Percentiles rank a stretch among this genome's conserved stretches.
These are phyloP conservation scores for Citrus cavaleriei DNA, from an alignment of 345 rosid species.

Conservation along the genomic window DNA sequence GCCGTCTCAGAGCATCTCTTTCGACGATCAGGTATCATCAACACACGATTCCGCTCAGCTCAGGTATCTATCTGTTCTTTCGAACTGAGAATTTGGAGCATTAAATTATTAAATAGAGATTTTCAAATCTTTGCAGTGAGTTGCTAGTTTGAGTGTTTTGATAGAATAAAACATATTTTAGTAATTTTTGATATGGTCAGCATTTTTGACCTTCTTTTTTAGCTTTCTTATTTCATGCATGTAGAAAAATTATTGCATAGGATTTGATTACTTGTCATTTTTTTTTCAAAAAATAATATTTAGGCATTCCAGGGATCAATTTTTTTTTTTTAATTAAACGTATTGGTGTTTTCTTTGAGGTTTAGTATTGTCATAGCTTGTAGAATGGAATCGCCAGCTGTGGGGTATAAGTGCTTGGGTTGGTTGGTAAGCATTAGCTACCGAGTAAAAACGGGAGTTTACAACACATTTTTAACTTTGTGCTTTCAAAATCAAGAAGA, in stretches of 20 bases:
- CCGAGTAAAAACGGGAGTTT: not conserved
- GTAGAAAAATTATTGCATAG: not conserved
- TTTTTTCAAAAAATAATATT: not conserved
- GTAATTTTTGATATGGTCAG: not conserved
- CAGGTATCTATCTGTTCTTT: not conserved
- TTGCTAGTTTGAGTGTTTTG: not conserved
- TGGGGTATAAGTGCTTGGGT: not conserved
- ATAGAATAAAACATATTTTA: not conserved
- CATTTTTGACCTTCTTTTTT: not conserved
- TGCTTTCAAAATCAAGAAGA: not conserved
- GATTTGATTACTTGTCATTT: not conserved
- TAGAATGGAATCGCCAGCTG: not conserved
- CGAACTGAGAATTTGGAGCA: not conserved
- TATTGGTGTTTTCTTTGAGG: not conserved
- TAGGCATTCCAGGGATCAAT: not conserved
- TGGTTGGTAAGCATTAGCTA: not conserved
- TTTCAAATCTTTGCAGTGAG: not conserved
- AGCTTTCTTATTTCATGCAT: not conserved
- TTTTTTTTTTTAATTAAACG: not conserved
- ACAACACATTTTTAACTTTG: too few species aligned
- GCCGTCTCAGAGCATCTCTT: constrained; percentile 6
- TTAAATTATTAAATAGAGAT: not conserved
- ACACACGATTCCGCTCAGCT: not conserved
- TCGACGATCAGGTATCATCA: constrained; percentile 11
- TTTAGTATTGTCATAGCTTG: not conserved